Percentiles rank a stretch among this genome's conserved stretches.
phyloP scores from a whole-genome alignment of 768 basidiomycete species.

The Lactifluus piperatus region DNA sequence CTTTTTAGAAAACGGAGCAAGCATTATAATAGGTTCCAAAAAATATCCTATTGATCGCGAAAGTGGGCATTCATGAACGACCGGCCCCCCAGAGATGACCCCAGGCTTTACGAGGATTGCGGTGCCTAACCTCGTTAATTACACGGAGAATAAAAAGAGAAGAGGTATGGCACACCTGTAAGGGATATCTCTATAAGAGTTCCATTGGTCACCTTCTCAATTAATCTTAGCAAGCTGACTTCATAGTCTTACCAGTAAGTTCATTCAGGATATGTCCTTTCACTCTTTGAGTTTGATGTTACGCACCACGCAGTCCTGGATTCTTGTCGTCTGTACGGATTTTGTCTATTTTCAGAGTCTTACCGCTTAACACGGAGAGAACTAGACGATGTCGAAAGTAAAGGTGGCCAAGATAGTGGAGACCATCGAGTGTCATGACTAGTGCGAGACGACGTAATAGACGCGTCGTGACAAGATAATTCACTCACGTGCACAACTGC shows the following conservation, averaged over 20 bases:
- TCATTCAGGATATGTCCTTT: not conserved
- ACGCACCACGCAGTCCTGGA: conserved; percentile 81
- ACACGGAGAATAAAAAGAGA: not conserved
- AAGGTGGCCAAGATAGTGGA: conserved; percentile 72
- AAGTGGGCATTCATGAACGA: conserved; percentile 81
- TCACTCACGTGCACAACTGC: too few relatives aligned
- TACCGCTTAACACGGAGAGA: conserved; percentile 84
- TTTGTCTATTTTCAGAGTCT: conserved; percentile 71
- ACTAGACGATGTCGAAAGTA: conserved; percentile 79
- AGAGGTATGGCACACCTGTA: conserved; percentile 50
- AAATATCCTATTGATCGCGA: conserved; percentile 92
- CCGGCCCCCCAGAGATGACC: conserved; percentile 71
- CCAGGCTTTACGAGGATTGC: conserved; percentile 89
- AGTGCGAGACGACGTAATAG: conserved; percentile 12
- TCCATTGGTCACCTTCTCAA: conserved; percentile 92
- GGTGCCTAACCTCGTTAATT: conserved; percentile 50
- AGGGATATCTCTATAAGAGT: conserved; percentile 93
- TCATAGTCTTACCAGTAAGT: conserved; percentile 65
- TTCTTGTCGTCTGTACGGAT: conserved; percentile 91
- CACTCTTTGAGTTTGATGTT: not conserved
- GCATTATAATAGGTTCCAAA: conserved; percentile 79
- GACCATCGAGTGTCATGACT: not conserved
- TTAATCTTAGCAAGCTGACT: conserved; percentile 74
- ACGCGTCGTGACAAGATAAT: not conserved
- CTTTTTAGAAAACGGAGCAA: conserved; percentile 90